Conservation (phyloP, 129 eudicot genomes). For the Artemisia tridentata region DNA sequence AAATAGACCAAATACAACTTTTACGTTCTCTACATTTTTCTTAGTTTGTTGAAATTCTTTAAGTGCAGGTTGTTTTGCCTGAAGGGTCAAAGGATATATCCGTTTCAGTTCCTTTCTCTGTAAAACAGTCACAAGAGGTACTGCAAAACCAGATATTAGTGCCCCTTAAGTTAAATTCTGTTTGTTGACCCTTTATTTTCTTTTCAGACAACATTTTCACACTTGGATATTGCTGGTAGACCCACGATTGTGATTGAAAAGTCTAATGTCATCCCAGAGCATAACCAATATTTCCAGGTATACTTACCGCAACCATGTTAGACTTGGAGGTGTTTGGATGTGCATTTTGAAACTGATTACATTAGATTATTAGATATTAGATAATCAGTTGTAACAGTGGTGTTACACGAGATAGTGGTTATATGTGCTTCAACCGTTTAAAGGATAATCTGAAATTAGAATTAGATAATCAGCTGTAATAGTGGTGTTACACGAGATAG, state of each 20-base stretch:
- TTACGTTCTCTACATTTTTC: slow-evolving; percentile 5
- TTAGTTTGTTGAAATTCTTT: slow-evolving; percentile 13
- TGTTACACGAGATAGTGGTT: not conserved
- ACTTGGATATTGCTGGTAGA: slow-evolving; percentile 87
- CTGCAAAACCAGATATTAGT: not conserved
- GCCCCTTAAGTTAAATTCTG: not conserved
- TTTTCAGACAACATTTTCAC: slow-evolving; percentile 72
- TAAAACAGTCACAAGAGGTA: slow-evolving; percentile 80
- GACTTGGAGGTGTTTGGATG: not conserved
- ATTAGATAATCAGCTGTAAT: no score
- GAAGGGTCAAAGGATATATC: slow-evolving; percentile 86
- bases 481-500: no score
- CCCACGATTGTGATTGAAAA: slow-evolving; percentile 76
- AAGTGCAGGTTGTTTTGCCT: slow-evolving; percentile 75
- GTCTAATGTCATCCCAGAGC: slow-evolving; percentile 77
- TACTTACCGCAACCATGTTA: slow-evolving; percentile 8
- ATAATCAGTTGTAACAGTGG: not conserved
- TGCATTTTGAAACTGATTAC: not conserved
- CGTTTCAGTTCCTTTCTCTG: slow-evolving; percentile 73
- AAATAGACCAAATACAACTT: slow-evolving; percentile 11
- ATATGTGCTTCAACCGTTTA: not conserved
- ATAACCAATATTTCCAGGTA: slow-evolving; percentile 90
- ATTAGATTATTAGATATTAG: not conserved
- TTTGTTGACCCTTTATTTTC: slow-evolving; percentile 7
- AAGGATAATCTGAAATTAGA: no score